phyloP scores from a whole-genome alignment of 257 asterid species.

The Penstemon davidsonii region DNA sequence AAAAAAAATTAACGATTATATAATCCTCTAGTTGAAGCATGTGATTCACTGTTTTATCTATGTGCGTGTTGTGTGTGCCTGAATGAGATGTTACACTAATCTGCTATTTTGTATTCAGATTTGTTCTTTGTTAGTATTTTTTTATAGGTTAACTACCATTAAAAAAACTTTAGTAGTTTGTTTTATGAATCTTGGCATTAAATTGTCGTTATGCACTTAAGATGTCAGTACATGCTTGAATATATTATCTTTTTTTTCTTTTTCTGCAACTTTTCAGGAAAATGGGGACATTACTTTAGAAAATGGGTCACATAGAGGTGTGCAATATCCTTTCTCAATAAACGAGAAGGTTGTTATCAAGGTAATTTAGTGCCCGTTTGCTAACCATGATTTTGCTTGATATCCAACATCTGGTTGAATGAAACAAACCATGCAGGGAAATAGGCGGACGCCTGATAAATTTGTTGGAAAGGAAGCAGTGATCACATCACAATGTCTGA shows the following conservation, averaged over 20 bases:
- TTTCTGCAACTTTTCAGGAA: slow-evolving; percentile 53
- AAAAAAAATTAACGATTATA: background rate
- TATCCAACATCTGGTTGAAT: slow-evolving; percentile 21
- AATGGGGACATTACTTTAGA: slow-evolving; percentile 69
- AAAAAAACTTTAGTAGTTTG: background rate
- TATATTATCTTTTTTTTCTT: slow-evolving; percentile 23
- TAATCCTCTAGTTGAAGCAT: slow-evolving; percentile 13
- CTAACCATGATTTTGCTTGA: slow-evolving; percentile 4
- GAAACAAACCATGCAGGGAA: slow-evolving; percentile 66
- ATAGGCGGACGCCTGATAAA: slow-evolving; percentile 94
- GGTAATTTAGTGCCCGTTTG: slow-evolving; percentile 45
- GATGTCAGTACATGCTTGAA: slow-evolving; percentile 19
- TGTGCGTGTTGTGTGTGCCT: background rate
- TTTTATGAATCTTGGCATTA: background rate
- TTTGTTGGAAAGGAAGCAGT: slow-evolving; percentile 97
- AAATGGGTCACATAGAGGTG: slow-evolving; percentile 64
- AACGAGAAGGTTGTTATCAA: slow-evolving; percentile 84
- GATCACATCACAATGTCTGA: slow-evolving; percentile 87
- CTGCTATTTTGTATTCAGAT: background rate
- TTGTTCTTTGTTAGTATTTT: background rate
- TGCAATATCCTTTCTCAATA: slow-evolving; percentile 87
- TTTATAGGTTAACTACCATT: background rate
- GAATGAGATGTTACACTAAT: background rate
- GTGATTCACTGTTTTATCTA: background rate
- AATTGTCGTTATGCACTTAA: background rate